A percentile compares a stretch with the other conserved stretches of the same genome.
phyloP scores from a whole-genome alignment of 176 grass and related monocot species.

The Rhynchospora tenuis region DNA sequence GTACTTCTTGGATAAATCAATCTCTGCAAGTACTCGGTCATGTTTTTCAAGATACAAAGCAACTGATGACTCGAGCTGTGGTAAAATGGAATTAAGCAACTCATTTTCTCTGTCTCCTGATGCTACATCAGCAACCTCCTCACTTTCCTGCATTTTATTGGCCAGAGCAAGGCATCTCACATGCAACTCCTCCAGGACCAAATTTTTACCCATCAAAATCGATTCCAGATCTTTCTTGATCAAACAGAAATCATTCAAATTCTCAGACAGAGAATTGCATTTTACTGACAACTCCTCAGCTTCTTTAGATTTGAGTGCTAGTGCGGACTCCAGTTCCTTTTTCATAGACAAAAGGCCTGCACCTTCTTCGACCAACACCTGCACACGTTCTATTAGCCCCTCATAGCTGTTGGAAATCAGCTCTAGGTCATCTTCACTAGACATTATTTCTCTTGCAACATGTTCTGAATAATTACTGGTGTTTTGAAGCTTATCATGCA shows the following conservation, averaged over 20 bases:
- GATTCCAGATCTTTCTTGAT: slow-evolving; percentile 54
- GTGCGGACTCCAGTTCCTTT: slow-evolving; percentile 46
- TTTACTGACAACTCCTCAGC: slow-evolving; percentile 55
- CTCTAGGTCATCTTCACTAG: slow-evolving; percentile 37
- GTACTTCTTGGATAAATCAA: slow-evolving; percentile 62
- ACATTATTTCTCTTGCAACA: slow-evolving; percentile 35
- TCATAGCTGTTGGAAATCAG: slow-evolving; percentile 44
- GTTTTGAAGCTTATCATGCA: slow-evolving; percentile 47
- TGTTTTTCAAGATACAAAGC: slow-evolving; percentile 50
- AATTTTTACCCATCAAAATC: slow-evolving; percentile 45
- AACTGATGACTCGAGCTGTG: slow-evolving; percentile 61
- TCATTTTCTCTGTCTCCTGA: slow-evolving; percentile 35
- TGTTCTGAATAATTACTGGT: slow-evolving; percentile 33
- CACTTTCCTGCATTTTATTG: slow-evolving; percentile 38
- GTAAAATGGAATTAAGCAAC: slow-evolving; percentile 51
- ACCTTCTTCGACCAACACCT: slow-evolving; percentile 49
- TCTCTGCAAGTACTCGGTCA: slow-evolving; percentile 52
- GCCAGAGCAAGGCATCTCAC: slow-evolving; percentile 55
- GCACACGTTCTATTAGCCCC: slow-evolving; percentile 42
- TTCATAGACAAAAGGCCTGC: slow-evolving; percentile 37
- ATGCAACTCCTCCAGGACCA: slow-evolving; percentile 41
- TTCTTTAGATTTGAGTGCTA: slow-evolving; percentile 70
- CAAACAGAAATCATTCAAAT: slow-evolving; percentile 50
- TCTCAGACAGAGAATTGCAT: slow-evolving; percentile 57
- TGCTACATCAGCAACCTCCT: slow-evolving; percentile 21